A percentile compares a stretch with the other conserved stretches of the same genome.
Evolutionary conservation across 371 early-diverging fungal species (phyloP).

Genomic region (Mortierella sp.): DNA sequence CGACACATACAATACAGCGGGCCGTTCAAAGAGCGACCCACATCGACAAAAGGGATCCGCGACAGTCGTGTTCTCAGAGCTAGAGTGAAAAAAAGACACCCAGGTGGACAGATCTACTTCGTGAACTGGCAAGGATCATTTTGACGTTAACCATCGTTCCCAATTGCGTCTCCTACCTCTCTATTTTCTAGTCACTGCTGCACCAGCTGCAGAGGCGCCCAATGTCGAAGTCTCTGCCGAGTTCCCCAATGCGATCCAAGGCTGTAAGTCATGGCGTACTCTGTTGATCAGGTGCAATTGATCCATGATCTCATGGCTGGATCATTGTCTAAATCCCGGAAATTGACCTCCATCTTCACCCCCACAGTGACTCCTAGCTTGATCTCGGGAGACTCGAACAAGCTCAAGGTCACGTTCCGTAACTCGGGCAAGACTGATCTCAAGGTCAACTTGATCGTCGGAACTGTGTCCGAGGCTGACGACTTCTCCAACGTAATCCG

Average conservation of each 20-base stretch:
- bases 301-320: background rate
- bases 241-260: slow-evolving; percentile 51
- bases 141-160: background rate
- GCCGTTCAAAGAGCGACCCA: no score
- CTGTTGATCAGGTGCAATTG: no score
- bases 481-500: slow-evolving; percentile 46
- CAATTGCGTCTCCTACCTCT: background rate
- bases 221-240: slow-evolving; percentile 33
- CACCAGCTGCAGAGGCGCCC: slow-evolving; percentile 14
- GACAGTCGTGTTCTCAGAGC: no score
- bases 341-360: background rate
- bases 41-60: no score
- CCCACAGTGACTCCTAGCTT: slow-evolving; percentile 38
- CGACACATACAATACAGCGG: no score
- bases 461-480: slow-evolving; percentile 29
- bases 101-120: no score
- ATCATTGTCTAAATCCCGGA: background rate
- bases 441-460: slow-evolving; percentile 50
- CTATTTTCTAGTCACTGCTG: slow-evolving; percentile 37
- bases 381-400: slow-evolving; percentile 51
- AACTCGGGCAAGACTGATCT: slow-evolving; percentile 51
- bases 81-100: no score
- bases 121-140: background rate
- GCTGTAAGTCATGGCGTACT: slow-evolving; percentile 50
- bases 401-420: slow-evolving; percentile 43